Evolutionary conservation across 495 filamentous ascomycete genomes (phyloP).

Genomic region (Trichoderma virens): DNA sequence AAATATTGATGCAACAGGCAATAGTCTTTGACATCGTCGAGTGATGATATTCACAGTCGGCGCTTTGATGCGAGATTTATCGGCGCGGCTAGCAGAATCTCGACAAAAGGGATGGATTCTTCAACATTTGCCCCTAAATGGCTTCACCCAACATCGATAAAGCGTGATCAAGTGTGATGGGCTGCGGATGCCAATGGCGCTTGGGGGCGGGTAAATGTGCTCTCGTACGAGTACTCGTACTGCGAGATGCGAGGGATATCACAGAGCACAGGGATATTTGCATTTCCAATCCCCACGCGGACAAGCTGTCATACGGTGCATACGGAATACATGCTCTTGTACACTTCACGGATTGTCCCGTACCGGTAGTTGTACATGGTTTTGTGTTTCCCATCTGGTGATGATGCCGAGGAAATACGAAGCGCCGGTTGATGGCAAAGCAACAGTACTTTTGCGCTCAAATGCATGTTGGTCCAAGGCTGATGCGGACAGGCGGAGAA

Average conservation of each 20-base stretch:
- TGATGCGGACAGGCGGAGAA: neutral
- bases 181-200: neutral
- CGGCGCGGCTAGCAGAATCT: neutral
- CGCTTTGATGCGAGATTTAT: too few species aligned
- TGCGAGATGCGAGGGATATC: neutral
- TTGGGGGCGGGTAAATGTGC: neutral
- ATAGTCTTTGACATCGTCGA: too few species aligned
- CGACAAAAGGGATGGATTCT: neutral
- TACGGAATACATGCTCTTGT: too few species aligned
- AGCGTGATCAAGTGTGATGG: neutral
- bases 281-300: too few species aligned
- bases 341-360: too few species aligned
- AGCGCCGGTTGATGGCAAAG: neutral
- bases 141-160: neutral
- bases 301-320: too few species aligned
- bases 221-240: neutral
- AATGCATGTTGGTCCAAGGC: neutral
- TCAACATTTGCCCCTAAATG: neutral
- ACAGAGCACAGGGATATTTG: neutral
- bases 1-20: too few species aligned
- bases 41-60: too few species aligned
- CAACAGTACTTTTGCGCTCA: neutral
- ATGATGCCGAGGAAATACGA: neutral
- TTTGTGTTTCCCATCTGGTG: too few species aligned
- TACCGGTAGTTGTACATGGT: too few species aligned